Evolutionary conservation across 2,329 filamentous ascomycete genomes (phyloP).

Genomic region (Elsinoe fawcettii): DNA sequence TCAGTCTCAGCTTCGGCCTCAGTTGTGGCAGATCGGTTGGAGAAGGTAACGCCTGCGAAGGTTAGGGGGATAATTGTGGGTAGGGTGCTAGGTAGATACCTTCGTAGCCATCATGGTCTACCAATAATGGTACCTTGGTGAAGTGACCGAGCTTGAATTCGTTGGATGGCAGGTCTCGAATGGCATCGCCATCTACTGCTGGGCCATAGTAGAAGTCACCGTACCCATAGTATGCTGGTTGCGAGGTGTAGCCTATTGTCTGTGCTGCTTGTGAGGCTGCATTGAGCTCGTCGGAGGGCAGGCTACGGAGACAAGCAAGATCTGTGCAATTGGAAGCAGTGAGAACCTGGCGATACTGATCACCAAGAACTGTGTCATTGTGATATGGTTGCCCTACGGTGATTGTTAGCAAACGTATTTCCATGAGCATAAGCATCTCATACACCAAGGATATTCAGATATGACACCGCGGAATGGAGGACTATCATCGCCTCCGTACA

Average conservation of each 20-base stretch:
- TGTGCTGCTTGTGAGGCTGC: conserved; percentile 23
- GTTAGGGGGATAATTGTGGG: conserved; percentile 23
- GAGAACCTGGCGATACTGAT: conserved; percentile 27
- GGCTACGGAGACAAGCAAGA: conserved; percentile 25
- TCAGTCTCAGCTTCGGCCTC: conserved; percentile 26
- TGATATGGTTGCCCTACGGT: conserved; percentile 23
- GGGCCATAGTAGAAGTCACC: conserved; percentile 38
- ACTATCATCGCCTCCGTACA: conserved; percentile 31
- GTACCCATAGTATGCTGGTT: conserved; percentile 25
- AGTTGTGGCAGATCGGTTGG: conserved; percentile 25
- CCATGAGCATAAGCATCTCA: background rate
- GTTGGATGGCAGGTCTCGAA: conserved; percentile 30
- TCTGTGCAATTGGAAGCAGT: conserved; percentile 25
- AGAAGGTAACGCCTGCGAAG: conserved; percentile 27
- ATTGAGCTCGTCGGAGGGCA: conserved; percentile 17
- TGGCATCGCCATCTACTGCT: conserved; percentile 34
- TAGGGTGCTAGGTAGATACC: background rate
- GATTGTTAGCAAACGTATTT: background rate
- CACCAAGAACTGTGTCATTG: conserved; percentile 27
- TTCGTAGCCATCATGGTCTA: conserved; percentile 30
- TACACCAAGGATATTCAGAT: conserved; percentile 22
- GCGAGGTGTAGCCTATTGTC: conserved; percentile 19
- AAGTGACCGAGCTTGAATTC: conserved; percentile 31
- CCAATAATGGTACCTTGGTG: conserved; percentile 31
- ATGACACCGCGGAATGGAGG: conserved; percentile 39